Percentiles rank a stretch among this genome's conserved stretches.
Conservation (phyloP, 305 asterid genomes). For the Fraxinus albicans region DNA sequence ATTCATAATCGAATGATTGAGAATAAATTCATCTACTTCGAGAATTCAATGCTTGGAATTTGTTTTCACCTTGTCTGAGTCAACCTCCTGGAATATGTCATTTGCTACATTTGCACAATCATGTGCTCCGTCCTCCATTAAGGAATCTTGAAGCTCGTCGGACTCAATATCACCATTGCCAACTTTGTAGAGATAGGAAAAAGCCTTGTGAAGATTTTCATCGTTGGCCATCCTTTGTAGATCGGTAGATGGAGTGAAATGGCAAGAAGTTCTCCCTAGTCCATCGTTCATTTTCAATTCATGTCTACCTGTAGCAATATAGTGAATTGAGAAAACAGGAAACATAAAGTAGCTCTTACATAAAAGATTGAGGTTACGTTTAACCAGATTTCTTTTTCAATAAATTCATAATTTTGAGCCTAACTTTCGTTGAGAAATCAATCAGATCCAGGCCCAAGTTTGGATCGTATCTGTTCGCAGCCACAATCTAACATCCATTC, state of each 20-base stretch:
- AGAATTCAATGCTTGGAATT: background rate
- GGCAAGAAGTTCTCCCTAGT: slow-evolving; percentile 74
- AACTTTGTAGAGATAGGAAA: slow-evolving; percentile 78
- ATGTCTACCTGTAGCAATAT: slow-evolving; percentile 61
- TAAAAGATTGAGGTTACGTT: background rate
- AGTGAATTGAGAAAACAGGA: background rate
- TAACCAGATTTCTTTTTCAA: too few relatives aligned
- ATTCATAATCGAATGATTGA: slow-evolving; percentile 18
- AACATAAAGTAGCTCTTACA: too few relatives aligned
- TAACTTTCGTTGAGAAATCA: too few relatives aligned
- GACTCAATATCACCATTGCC: slow-evolving; percentile 79
- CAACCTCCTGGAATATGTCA: slow-evolving; percentile 58
- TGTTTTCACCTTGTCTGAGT: slow-evolving; percentile 70
- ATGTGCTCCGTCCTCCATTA: slow-evolving; percentile 77
- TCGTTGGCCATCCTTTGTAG: slow-evolving; percentile 64
- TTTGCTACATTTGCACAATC: slow-evolving; percentile 71
- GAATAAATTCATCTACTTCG: background rate
- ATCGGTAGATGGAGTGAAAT: slow-evolving; percentile 69
- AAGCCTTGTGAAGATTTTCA: slow-evolving; percentile 82
- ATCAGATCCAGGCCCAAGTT: too few relatives aligned
- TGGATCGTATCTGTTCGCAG: too few relatives aligned
- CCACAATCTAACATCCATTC: too few relatives aligned
- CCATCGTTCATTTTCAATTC: slow-evolving; percentile 75
- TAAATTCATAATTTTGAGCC: too few relatives aligned
- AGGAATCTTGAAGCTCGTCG: slow-evolving; percentile 69